Conservation (phyloP, 495 filamentous ascomycete species). For the Podospora pseudoanserina region DNA sequence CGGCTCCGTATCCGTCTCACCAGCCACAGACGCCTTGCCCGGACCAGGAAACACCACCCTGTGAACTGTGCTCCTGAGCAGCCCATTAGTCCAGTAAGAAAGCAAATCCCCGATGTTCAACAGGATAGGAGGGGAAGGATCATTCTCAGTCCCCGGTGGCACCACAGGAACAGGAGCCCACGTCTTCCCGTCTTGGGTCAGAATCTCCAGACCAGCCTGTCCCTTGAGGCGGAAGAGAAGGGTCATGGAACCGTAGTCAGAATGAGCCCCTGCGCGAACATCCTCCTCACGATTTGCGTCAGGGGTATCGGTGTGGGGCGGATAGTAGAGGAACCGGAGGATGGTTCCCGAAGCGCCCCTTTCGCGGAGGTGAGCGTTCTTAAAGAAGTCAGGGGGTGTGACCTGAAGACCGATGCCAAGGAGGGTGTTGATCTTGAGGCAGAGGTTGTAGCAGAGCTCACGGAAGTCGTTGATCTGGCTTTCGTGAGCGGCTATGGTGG, state of each 20-base stretch:
- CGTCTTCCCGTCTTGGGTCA: constrained; percentile 47
- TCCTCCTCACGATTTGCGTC: constrained; percentile 63
- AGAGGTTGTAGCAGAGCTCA: constrained; percentile 67
- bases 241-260: constrained; percentile 86
- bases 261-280: constrained; percentile 84
- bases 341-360: constrained; percentile 64
- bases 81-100: constrained; percentile 83
- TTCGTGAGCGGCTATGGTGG: constrained; percentile 57
- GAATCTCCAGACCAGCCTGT: constrained; percentile 84
- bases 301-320: constrained; percentile 57
- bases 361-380: constrained; percentile 60
- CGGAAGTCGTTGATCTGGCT: constrained; percentile 62
- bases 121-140: constrained; percentile 69
- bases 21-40: constrained; percentile 44
- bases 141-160: constrained; percentile 49
- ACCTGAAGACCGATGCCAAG: constrained; percentile 66
- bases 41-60: constrained; percentile 70
- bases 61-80: constrained; percentile 83
- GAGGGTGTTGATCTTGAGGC: constrained; percentile 64
- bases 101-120: constrained; percentile 93
- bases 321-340: constrained; percentile 81
- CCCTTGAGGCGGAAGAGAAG: constrained; percentile 80
- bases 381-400: constrained; percentile 61
- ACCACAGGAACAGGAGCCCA: constrained; percentile 64
- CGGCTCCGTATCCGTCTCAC: constrained; percentile 50